Evolutionary conservation across 2,329 filamentous ascomycete genomes (phyloP).

Genomic region (Diplocarpon mali): DNA sequence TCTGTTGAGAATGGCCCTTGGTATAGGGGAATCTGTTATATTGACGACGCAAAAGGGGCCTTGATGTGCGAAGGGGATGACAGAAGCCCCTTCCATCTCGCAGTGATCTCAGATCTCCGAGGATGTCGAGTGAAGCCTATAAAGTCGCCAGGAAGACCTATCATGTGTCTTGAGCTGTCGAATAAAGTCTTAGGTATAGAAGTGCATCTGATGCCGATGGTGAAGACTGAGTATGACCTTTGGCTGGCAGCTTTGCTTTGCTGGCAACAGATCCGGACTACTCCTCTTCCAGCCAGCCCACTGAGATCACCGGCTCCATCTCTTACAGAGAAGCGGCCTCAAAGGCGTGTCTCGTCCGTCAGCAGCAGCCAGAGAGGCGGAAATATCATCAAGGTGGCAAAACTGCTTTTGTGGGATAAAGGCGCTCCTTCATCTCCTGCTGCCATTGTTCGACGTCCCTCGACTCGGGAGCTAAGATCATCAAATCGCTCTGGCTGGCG

Average conservation of each 20-base stretch:
- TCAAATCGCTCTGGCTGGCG: conserved; percentile 57
- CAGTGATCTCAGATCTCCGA: conserved; percentile 61
- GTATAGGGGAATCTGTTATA: conserved; percentile 63
- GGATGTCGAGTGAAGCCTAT: conserved; percentile 58
- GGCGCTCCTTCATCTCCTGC: conserved; percentile 42
- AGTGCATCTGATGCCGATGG: conserved; percentile 53
- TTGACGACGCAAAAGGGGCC: conserved; percentile 64
- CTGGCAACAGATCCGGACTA: conserved; percentile 65
- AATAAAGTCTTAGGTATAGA: conserved; percentile 45
- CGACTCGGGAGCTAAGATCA: conserved; percentile 44
- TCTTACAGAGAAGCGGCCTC: conserved; percentile 22
- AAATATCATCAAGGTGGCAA: conserved; percentile 90
- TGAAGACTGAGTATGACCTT: conserved; percentile 57
- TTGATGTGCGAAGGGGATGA: conserved; percentile 66
- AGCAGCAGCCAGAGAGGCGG: conserved; percentile 53
- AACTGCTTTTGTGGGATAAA: conserved; percentile 85
- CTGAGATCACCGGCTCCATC: conserved; percentile 11
- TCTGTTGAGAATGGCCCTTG: conserved; percentile 49
- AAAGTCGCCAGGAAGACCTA: conserved; percentile 34
- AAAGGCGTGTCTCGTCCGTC: conserved; percentile 35
- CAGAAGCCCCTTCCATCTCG: conserved; percentile 50
- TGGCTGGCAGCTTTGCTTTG: conserved; percentile 74
- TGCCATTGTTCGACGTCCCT: conserved; percentile 40
- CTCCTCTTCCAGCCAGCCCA: conserved; percentile 16
- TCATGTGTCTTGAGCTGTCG: conserved; percentile 42